Evolutionary conservation across 306 rosid genomes (phyloP).

Genomic region (Quercus ilex): DNA sequence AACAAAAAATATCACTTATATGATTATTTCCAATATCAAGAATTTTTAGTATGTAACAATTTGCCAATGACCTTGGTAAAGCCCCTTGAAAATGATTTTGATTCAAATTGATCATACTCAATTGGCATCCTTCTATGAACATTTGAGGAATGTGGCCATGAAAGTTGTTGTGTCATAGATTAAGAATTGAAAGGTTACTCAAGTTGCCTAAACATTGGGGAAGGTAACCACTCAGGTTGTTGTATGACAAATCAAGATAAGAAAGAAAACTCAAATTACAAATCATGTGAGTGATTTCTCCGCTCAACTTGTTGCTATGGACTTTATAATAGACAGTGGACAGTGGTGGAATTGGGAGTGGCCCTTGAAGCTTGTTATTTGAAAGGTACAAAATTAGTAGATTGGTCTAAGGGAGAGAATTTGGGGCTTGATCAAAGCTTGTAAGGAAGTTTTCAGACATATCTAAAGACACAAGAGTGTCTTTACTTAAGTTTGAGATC

Average conservation of each 20-base stretch:
- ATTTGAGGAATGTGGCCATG: neutral
- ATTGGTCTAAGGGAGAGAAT: neutral
- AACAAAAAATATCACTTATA: no score
- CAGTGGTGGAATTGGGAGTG: neutral
- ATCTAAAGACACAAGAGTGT: neutral
- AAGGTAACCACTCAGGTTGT: no score
- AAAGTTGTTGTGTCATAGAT: neutral
- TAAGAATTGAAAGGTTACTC: neutral
- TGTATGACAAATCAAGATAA: neutral
- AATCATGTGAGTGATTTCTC: neutral
- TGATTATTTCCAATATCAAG: no score
- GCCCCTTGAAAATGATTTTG: neutral
- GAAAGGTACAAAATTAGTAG: neutral
- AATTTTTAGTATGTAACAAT: neutral
- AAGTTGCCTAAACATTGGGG: neutral
- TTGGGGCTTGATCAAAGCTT: neutral
- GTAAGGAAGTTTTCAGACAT: neutral
- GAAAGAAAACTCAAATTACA: neutral
- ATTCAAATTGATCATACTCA: neutral
- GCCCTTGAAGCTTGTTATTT: neutral
- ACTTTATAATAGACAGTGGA: neutral
- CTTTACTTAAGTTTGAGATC: no score
- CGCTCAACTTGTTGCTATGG: neutral
- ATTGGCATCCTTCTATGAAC: neutral
- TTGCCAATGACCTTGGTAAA: neutral